Base-by-base conservation (phyloP, 2,329 filamentous ascomycete species). In the Penicillium griseofulvum region DNA sequence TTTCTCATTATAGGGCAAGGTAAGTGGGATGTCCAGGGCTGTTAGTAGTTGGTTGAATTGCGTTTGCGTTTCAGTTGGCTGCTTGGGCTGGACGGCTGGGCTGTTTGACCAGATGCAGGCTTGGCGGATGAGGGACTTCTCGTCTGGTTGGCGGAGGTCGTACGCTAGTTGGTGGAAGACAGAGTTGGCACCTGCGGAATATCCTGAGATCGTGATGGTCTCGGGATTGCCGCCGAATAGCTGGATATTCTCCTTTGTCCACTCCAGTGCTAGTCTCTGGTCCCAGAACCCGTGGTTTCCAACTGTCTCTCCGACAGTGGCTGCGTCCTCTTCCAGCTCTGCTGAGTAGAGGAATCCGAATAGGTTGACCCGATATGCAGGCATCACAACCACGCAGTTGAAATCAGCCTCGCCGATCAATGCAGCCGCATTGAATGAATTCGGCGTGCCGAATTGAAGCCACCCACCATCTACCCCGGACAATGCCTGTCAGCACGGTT, bases 261-360 rank as follows among this genome's bases (percentile, higher is more conserved):
- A 84, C 64, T 84, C 80, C 8, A 84, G 68, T 2, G 82, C 82
- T 24, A 78, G 62, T 11, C 82, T 72, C 59, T 83, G 81, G 55
- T 84, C 82, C 81, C 81, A 83, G 68, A 84, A 83, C 3, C 82
- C 82, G 28, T 78, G 70, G 53, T 84, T 84, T 1, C 78, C 76
- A 3, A 71, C 67, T 0, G 72, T 70, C 33, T 78, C 74, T 1
- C 72, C 66, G 2, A 54, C 60, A 0, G 62, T 57, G 4, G 68
- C 64, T 4, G 77, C 74, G 46, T 81, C 78, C 2, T 70, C 65
- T 34, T 72, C 67, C 3, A 84, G 61, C 58, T 83, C 80, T 2
- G 69, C 58, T 2, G 78, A 78, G 22, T 80, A 77, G 1, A 85
- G 71, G 63, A 84, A 85, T 0, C 83, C 83, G 49, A 84, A 78